phyloP scores from a whole-genome alignment of 108 stramenopile genomes.

The Cyclostephanos invisitatus region DNA sequence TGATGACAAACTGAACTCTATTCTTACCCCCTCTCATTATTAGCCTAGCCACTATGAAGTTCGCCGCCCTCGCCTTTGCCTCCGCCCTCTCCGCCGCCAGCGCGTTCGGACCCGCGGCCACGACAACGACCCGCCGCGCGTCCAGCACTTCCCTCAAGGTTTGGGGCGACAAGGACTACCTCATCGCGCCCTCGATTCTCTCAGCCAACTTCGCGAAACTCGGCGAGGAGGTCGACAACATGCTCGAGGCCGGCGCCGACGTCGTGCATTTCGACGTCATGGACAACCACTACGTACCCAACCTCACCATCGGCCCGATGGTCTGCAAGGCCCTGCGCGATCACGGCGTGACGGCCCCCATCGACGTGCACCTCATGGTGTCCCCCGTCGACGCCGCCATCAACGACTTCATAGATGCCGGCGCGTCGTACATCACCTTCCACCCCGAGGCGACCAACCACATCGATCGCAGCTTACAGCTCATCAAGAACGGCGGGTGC shows the following conservation, averaged over 20 bases:
- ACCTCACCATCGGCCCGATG: constrained; percentile 98
- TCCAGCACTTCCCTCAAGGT: constrained; percentile 64
- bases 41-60: constrained; percentile 82
- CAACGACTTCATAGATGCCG: constrained; percentile 93
- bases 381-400: constrained; percentile 95
- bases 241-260: constrained; percentile 96
- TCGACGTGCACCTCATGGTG: constrained; percentile 99
- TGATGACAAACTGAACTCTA: too few relatives aligned
- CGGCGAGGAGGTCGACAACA: constrained; percentile 97
- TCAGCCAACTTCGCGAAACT: constrained; percentile 96
- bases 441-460: constrained; percentile 97
- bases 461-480: constrained; percentile 93
- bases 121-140: constrained; percentile 24
- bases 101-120: constrained; percentile 56
- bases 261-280: constrained; percentile 99
- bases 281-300: constrained; percentile 99
- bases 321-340: constrained; percentile 98
- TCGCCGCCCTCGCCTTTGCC: constrained; percentile 60
- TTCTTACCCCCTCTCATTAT: too few relatives aligned
- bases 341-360: constrained; percentile 97
- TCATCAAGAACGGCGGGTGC: constrained; percentile 94
- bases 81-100: constrained; percentile 58
- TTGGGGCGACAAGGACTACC: constrained; percentile 93
- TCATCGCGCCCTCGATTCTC: constrained; percentile 98
- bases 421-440: constrained; percentile 98